Conservation (phyloP, 345 rosid genomes). For the Euphorbia pulcherrima region DNA sequence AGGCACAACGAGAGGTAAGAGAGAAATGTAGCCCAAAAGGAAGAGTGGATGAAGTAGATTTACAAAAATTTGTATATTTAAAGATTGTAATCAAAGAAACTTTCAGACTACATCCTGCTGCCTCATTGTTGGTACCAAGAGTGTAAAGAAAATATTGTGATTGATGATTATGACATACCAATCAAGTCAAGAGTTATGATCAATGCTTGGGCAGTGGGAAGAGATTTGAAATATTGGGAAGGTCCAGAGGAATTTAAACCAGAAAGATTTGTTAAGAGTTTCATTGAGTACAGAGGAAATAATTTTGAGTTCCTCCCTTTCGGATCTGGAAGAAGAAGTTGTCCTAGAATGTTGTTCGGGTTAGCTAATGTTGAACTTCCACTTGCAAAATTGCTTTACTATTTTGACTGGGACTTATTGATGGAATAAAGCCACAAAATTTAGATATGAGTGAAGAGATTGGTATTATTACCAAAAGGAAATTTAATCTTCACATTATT, state of each 20-base stretch:
- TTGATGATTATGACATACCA: background rate
- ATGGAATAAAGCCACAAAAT: background rate
- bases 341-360: conserved; percentile 2
- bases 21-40: conserved; percentile 11
- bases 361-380: background rate
- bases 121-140: background rate
- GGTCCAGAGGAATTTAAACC: conserved; percentile 12
- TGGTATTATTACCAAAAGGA: background rate
- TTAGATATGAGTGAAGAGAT: conserved; percentile 10
- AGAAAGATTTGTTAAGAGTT: conserved; percentile 6
- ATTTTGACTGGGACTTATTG: background rate
- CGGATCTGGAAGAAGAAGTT: conserved; percentile 3
- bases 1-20: conserved; percentile 32
- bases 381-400: background rate
- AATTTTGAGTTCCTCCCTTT: conserved; percentile 7
- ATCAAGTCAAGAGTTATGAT: background rate
- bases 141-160: background rate
- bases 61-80: conserved; percentile 3
- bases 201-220: conserved; percentile 7
- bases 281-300: conserved; percentile 1
- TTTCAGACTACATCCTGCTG: conserved; percentile 3
- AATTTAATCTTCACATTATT: background rate
- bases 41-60: conserved; percentile 8
- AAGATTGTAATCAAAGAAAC: conserved; percentile 1
- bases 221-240: background rate